These are phyloP conservation scores for Camelina hispida DNA, from an alignment of 345 rosid genomes.

Conservation along the genomic window DNA sequence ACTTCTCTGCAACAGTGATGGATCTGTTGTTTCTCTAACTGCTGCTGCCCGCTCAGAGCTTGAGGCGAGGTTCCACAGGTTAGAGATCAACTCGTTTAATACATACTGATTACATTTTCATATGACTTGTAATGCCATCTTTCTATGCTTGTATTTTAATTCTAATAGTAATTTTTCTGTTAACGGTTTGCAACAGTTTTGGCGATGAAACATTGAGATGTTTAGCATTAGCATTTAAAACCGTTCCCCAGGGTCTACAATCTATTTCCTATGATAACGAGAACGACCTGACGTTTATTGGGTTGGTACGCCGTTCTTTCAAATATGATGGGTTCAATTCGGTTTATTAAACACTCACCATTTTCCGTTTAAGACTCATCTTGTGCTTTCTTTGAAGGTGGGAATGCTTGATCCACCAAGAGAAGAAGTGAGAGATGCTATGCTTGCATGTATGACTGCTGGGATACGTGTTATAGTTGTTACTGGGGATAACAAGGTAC, in stretches of 20 bases:
- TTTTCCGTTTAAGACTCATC: slow-evolving; percentile 17
- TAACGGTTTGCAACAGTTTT: slow-evolving; percentile 60
- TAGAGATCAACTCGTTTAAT: slow-evolving; percentile 19
- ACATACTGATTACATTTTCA: not conserved
- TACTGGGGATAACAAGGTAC: slow-evolving; percentile 99
- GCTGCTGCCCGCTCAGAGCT: slow-evolving; percentile 69
- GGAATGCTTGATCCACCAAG: slow-evolving; percentile 99
- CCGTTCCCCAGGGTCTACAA: slow-evolving; percentile 76
- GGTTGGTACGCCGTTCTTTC: slow-evolving; percentile 92
- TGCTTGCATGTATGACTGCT: slow-evolving; percentile 97
- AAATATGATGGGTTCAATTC: slow-evolving; percentile 23
- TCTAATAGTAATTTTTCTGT: not conserved
- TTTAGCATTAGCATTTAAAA: slow-evolving; percentile 86
- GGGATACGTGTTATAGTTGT: slow-evolving; percentile 99
- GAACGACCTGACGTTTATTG: slow-evolving; percentile 95
- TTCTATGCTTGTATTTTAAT: slow-evolving; percentile 21
- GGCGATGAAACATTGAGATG: slow-evolving; percentile 97
- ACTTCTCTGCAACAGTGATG: slow-evolving; percentile 83
- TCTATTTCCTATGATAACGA: slow-evolving; percentile 77
- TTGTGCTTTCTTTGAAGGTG: slow-evolving; percentile 57
- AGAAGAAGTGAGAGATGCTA: slow-evolving; percentile 94
- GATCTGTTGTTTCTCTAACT: slow-evolving; percentile 80
- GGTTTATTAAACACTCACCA: slow-evolving; percentile 7
- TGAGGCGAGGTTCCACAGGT: slow-evolving; percentile 86
- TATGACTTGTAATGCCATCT: slow-evolving; percentile 15